Evolutionary conservation across 2,329 filamentous ascomycete genomes (phyloP).

Genomic region (Fusarium lateritium): DNA sequence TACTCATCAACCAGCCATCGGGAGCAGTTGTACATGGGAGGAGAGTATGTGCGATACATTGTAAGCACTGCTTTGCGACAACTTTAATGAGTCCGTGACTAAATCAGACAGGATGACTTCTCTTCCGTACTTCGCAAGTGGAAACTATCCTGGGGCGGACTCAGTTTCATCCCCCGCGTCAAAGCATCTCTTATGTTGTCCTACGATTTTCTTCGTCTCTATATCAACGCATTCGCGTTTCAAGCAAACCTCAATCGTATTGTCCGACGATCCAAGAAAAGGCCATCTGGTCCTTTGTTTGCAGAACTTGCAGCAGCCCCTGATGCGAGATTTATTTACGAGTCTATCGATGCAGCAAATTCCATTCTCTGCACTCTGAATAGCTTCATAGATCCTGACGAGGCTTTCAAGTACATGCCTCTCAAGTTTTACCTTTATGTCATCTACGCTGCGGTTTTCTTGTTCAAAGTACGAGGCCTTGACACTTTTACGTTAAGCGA

Average conservation of each 20-base stretch:
- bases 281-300: conserved; percentile 58
- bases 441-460: conserved; percentile 75
- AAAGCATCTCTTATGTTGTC: conserved; percentile 78
- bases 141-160: conserved; percentile 78
- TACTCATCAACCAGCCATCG: conserved; percentile 80
- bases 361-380: conserved; percentile 72
- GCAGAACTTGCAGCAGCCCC: conserved; percentile 71
- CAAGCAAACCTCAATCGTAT: conserved; percentile 75
- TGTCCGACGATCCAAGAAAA: conserved; percentile 52
- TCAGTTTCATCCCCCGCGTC: conserved; percentile 75
- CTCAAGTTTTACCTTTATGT: conserved; percentile 73
- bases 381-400: conserved; percentile 70
- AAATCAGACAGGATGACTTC: conserved; percentile 70
- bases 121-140: conserved; percentile 77
- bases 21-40: conserved; percentile 78
- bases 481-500: rapidly evolving
- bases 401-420: conserved; percentile 74
- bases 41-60: conserved; percentile 81
- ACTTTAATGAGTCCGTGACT: not conserved
- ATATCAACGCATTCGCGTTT: conserved; percentile 83
- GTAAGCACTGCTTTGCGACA: conserved; percentile 39
- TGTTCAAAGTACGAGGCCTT: conserved; percentile 69
- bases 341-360: conserved; percentile 75
- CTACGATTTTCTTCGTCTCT: conserved; percentile 80
- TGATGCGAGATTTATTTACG: conserved; percentile 77